Conservation (phyloP, 306 rosid genomes). For the Alnus rubra region DNA sequence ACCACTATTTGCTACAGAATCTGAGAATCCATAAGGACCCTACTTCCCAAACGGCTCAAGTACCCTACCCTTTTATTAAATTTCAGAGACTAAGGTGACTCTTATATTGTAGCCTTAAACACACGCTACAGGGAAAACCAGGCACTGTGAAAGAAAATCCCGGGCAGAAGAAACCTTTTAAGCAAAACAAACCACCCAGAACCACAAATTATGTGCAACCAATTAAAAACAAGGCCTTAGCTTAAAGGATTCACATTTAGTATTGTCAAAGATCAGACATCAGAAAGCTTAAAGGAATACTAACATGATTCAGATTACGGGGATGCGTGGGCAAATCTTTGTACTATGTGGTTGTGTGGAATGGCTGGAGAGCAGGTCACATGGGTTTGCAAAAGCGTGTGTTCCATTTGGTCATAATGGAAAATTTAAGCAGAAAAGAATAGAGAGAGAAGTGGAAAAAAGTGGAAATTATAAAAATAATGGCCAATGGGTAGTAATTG, state of each 20-base stretch:
- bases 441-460: background rate
- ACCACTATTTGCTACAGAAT: conserved; percentile 2
- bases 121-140: conserved; percentile 27
- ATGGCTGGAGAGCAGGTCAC: conserved; percentile 53
- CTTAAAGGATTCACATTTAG: background rate
- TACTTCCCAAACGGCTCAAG: conserved; percentile 10
- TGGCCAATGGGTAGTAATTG: conserved; percentile 11
- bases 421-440: background rate
- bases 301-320: conserved; percentile 10
- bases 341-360: conserved; percentile 23
- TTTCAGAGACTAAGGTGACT: conserved; percentile 21
- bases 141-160: conserved; percentile 22
- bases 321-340: conserved; percentile 10
- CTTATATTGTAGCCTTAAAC: conserved; percentile 28
- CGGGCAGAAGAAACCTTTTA: conserved; percentile 29
- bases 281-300: conserved; percentile 9
- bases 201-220: conserved; percentile 20
- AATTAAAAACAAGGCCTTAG: conserved; percentile 20
- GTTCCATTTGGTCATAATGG: conserved; percentile 8
- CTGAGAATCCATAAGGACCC: conserved; percentile 20
- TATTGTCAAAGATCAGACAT: background rate
- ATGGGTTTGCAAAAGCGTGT: conserved; percentile 49
- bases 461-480: background rate
- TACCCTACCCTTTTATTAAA: conserved; percentile 24
- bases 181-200: conserved; percentile 24